A percentile compares a stretch with the other conserved stretches of the same genome.
Evolutionary conservation across 2,329 filamentous ascomycete genomes (phyloP).

Genomic region (Fusarium sp.): DNA sequence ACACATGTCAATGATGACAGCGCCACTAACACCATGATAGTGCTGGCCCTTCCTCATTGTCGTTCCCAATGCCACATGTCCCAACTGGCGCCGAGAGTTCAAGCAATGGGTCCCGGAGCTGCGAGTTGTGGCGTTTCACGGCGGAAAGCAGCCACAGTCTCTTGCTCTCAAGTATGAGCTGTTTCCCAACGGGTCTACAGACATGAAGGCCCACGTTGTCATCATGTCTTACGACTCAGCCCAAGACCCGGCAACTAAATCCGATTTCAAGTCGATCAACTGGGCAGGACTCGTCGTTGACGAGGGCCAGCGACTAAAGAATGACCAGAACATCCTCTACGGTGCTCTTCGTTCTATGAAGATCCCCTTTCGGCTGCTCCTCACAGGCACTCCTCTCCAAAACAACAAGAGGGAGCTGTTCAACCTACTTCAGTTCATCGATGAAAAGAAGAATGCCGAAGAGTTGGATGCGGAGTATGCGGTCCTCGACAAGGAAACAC

Average conservation of each 20-base stretch:
- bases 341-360: constrained; percentile 77
- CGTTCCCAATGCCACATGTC: constrained; percentile 93
- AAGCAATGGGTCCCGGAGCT: constrained; percentile 91
- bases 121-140: constrained; percentile 93
- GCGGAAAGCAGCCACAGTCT: constrained; percentile 78
- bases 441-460: constrained; percentile 76
- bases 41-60: constrained; percentile 95
- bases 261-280: constrained; percentile 75
- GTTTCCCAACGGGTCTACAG: constrained; percentile 73
- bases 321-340: constrained; percentile 88
- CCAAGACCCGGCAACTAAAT: constrained; percentile 75
- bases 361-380: constrained; percentile 84
- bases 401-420: constrained; percentile 97
- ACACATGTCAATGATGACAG: not conserved
- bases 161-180: constrained; percentile 87
- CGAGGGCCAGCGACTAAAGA: constrained; percentile 95
- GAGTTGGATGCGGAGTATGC: constrained; percentile 80
- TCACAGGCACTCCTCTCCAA: constrained; percentile 93
- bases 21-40: constrained; percentile 39
- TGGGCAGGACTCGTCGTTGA: constrained; percentile 95
- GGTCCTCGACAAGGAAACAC: constrained; percentile 84
- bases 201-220: constrained; percentile 89
- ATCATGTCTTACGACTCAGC: constrained; percentile 96
- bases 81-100: constrained; percentile 98
- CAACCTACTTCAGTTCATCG: constrained; percentile 95